Evolutionary conservation across 768 basidiomycete species (phyloP).

Genomic region (Lactifluus volemus): DNA sequence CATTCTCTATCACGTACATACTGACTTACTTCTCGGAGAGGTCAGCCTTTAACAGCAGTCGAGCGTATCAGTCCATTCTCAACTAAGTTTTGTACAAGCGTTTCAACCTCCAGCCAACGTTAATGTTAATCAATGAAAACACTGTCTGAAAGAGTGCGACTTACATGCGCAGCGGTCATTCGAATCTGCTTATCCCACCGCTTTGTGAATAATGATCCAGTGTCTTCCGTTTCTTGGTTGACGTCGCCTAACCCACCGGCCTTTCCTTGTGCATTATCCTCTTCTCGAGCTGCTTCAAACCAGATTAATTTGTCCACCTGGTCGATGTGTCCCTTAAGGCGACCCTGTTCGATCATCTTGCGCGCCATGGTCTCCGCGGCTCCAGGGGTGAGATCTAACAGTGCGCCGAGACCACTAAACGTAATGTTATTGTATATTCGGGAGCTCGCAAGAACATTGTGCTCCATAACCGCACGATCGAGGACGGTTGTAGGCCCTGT

Average conservation of each 20-base stretch:
- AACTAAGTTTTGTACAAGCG: slow-evolving; percentile 75
- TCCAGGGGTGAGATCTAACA: slow-evolving; percentile 82
- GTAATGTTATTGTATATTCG: slow-evolving; percentile 98
- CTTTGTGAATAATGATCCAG: slow-evolving; percentile 84
- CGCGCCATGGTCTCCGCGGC: slow-evolving; percentile 97
- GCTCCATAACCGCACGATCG: slow-evolving; percentile 97
- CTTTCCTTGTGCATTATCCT: slow-evolving; percentile 89
- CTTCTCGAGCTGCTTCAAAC: slow-evolving; percentile 83
- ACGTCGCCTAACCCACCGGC: slow-evolving; percentile 88
- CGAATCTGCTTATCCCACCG: slow-evolving; percentile 95
- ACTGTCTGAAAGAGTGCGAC: slow-evolving; percentile 21
- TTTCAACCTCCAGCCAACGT: slow-evolving; percentile 52
- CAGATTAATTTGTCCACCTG: slow-evolving; percentile 92
- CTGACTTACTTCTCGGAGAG: background rate
- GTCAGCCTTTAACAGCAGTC: slow-evolving; percentile 21
- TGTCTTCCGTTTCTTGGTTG: slow-evolving; percentile 79
- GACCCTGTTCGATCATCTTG: slow-evolving; percentile 97
- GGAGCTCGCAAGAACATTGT: slow-evolving; percentile 93
- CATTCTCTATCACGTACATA: slow-evolving; percentile 12
- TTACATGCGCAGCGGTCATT: slow-evolving; percentile 76
- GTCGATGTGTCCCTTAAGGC: slow-evolving; percentile 88
- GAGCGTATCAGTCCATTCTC: slow-evolving; percentile 56
- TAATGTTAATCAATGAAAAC: slow-evolving; percentile 13
- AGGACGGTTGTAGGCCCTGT: slow-evolving; percentile 93
- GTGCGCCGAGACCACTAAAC: slow-evolving; percentile 83